Conservation (phyloP, 1,139 yeast species). For the Saccharomycopsis crataegensis region DNA sequence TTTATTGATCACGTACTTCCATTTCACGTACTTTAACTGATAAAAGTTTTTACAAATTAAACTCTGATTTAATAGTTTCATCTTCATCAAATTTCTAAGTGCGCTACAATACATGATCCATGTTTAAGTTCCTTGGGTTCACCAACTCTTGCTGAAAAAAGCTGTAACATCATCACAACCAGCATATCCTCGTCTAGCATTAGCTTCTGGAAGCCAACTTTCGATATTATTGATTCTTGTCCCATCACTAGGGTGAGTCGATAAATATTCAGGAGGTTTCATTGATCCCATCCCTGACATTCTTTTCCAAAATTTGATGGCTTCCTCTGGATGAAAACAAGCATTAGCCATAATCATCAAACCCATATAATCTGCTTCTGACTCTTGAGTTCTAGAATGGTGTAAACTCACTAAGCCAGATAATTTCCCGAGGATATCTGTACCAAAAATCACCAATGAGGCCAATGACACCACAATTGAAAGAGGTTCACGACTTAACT, state of each 20-base stretch:
- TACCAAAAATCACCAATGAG: not conserved
- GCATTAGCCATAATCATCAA: conserved; percentile 85
- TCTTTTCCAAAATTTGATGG: conserved; percentile 73
- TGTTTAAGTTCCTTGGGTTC: too few species aligned
- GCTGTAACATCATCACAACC: conserved; percentile 14
- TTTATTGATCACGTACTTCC: not conserved
- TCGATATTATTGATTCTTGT: conserved; percentile 63
- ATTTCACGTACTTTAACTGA: not conserved
- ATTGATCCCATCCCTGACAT: conserved; percentile 27
- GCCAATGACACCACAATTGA: not conserved
- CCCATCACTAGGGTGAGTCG: conserved; percentile 86
- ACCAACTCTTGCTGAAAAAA: conserved; percentile 1
- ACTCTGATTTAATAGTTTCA: not conserved
- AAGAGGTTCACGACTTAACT: conserved; percentile 55
- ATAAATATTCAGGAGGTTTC: conserved; percentile 51
- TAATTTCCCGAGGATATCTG: not conserved
- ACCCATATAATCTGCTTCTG: conserved; percentile 94
- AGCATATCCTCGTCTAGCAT: conserved; percentile 21
- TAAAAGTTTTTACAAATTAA: not conserved
- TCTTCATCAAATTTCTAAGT: too few species aligned
- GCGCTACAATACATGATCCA: too few species aligned
- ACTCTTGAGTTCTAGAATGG: conserved; percentile 76
- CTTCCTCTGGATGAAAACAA: conserved; percentile 71
- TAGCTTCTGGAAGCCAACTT: conserved; percentile 69
- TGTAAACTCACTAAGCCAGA: not conserved